phyloP scores from a whole-genome alignment of 108 stramenopile species.

The Cyclotella kingstonii region DNA sequence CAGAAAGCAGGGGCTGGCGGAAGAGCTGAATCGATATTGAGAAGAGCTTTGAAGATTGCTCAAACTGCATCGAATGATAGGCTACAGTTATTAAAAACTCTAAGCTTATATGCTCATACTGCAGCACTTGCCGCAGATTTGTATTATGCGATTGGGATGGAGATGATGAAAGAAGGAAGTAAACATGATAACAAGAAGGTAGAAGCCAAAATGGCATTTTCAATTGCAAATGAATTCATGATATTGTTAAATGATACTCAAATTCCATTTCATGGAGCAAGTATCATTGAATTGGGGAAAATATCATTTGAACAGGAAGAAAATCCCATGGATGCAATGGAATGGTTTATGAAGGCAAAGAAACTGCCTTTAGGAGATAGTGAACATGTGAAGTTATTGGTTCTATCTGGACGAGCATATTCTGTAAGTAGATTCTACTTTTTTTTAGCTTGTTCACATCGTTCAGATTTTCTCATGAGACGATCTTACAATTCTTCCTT shows the following conservation, averaged over 20 bases:
- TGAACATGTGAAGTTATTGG: slow-evolving; percentile 28
- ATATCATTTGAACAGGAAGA: slow-evolving; percentile 27
- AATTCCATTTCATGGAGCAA: slow-evolving; percentile 28
- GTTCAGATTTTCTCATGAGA: neutral
- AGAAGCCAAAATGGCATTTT: slow-evolving; percentile 30
- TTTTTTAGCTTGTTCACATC: neutral
- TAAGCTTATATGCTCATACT: slow-evolving; percentile 42
- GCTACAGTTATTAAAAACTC: slow-evolving; percentile 18
- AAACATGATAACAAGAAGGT: slow-evolving; percentile 12
- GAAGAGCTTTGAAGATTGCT: slow-evolving; percentile 41
- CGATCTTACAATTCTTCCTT: neutral
- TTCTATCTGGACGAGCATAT: slow-evolving; percentile 28
- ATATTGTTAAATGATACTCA: slow-evolving; percentile 36
- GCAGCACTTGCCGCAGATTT: slow-evolving; percentile 42
- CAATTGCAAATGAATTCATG: slow-evolving; percentile 39
- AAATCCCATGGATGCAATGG: slow-evolving; percentile 20
- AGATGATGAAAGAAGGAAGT: slow-evolving; percentile 22
- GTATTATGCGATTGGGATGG: slow-evolving; percentile 45
- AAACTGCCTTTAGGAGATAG: slow-evolving; percentile 31
- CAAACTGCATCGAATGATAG: slow-evolving; percentile 25
- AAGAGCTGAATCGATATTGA: slow-evolving; percentile 43
- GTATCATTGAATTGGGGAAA: slow-evolving; percentile 39
- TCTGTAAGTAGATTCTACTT: slow-evolving; percentile 9
- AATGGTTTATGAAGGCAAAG: slow-evolving; percentile 35
- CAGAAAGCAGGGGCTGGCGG: slow-evolving; percentile 38